Percentiles rank a stretch among this genome's conserved stretches.
Conservation (phyloP, 805 yeast genomes). For the Yarrowia deformans region DNA sequence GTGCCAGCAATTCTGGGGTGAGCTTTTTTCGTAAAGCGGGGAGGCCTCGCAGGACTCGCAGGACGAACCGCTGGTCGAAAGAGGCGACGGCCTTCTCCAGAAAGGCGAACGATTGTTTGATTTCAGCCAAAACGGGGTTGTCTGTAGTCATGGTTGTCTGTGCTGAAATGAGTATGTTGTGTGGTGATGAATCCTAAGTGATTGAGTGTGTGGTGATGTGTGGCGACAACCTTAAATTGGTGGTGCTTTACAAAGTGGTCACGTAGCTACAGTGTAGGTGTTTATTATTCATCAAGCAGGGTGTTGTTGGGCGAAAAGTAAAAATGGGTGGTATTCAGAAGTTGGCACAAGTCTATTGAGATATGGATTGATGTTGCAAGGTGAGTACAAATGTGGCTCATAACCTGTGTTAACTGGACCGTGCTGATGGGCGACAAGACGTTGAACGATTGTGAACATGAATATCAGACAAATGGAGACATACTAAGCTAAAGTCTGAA, state of each 20-base stretch:
- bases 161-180: neutral
- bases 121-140: slow-evolving; percentile 44
- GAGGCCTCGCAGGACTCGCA: slow-evolving; percentile 84
- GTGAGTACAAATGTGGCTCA: neutral
- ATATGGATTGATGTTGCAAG: neutral
- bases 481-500: too few species aligned
- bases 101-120: slow-evolving; percentile 55
- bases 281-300: neutral
- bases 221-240: slow-evolving; percentile 17
- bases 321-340: too few species aligned
- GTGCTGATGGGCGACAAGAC: too few species aligned
- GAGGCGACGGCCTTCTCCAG: slow-evolving; percentile 69
- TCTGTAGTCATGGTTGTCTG: slow-evolving; percentile 30
- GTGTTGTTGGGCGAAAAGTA: neutral
- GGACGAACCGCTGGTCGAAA: slow-evolving; percentile 85
- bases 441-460: too few species aligned
- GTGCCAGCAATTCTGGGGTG: slow-evolving; percentile 60
- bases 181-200: slow-evolving; percentile 11
- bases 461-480: too few species aligned
- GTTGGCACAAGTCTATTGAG: neutral
- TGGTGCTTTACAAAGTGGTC: neutral
- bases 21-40: slow-evolving; percentile 75
- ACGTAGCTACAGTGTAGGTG: neutral
- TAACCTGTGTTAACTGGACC: neutral
- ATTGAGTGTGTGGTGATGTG: slow-evolving; percentile 32